Conservation (phyloP, 2,329 filamentous ascomycete species). For the Penicillium sp. region DNA sequence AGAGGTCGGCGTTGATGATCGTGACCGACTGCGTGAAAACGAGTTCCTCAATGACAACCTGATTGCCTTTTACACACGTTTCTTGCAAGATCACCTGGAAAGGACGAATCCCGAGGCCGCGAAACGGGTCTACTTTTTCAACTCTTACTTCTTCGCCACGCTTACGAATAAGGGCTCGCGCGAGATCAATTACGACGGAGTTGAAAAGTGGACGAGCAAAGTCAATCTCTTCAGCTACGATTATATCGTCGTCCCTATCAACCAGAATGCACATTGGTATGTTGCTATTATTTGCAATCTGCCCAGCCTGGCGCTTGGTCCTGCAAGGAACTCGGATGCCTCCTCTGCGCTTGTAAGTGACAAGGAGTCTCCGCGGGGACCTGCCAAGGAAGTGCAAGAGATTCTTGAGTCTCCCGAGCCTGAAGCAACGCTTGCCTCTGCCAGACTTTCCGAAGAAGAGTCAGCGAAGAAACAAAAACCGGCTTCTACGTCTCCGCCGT, state of each 20-base stretch:
- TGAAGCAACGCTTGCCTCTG: constrained; percentile 22
- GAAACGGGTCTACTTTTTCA: constrained; percentile 82
- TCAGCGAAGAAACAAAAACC: not conserved
- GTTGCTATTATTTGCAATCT: constrained; percentile 94
- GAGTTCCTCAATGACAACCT: constrained; percentile 93
- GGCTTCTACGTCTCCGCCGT: constrained; percentile 16
- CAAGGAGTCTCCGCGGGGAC: constrained; percentile 20
- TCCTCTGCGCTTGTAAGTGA: constrained; percentile 14
- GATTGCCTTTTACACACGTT: constrained; percentile 84
- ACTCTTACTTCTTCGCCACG: constrained; percentile 86
- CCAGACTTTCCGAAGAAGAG: not conserved
- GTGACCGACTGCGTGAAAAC: constrained; percentile 78
- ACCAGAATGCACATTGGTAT: constrained; percentile 89
- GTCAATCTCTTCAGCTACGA: constrained; percentile 85
- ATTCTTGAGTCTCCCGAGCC: constrained; percentile 37
- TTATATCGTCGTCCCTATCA: constrained; percentile 90
- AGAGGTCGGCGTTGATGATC: constrained; percentile 52
- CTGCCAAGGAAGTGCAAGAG: constrained; percentile 33
- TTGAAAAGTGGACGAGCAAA: constrained; percentile 85
- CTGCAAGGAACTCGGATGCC: constrained; percentile 13
- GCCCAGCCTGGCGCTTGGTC: constrained; percentile 60
- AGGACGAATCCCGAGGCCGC: constrained; percentile 61
- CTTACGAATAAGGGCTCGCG: constrained; percentile 67
- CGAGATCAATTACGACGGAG: constrained; percentile 80
- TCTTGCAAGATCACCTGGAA: constrained; percentile 68